Evolutionary conservation across 2,329 filamentous ascomycete species (phyloP).

Genomic region (Penicillium aurantiogriseum): DNA sequence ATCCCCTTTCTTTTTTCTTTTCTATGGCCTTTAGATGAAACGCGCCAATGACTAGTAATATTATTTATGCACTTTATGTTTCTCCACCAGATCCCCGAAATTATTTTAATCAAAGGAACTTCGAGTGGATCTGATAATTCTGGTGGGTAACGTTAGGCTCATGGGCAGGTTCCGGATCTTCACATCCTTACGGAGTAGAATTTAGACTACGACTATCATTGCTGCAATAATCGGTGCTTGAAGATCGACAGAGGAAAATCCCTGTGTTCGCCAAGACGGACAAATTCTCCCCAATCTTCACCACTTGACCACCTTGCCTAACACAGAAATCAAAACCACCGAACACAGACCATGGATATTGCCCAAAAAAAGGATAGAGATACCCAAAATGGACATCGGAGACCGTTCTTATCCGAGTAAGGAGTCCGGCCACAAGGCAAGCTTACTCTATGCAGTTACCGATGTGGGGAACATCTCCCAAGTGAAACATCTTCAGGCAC

Average conservation of each 20-base stretch:
- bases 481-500: slow-evolving; percentile 23
- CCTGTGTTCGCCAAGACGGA: slow-evolving; percentile 17
- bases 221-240: slow-evolving; percentile 13
- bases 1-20: background rate
- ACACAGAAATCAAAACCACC: background rate
- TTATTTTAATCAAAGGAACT: background rate
- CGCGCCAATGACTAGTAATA: background rate
- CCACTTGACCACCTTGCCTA: background rate
- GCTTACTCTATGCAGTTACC: slow-evolving; percentile 9
- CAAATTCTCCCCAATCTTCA: slow-evolving; percentile 2
- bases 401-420: slow-evolving; percentile 7
- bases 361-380: background rate
- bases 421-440: background rate
- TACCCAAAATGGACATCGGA: background rate
- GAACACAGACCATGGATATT: background rate
- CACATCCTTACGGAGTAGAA: background rate
- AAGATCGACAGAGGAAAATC: slow-evolving; percentile 6
- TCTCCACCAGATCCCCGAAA: background rate
- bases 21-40: background rate
- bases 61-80: no score
- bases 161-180: background rate
- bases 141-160: background rate
- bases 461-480: slow-evolving; percentile 15
- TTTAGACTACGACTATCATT: slow-evolving; percentile 10
- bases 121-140: background rate